Percentiles rank a stretch among this genome's conserved stretches.
phyloP scores from a whole-genome alignment of 1,139 yeast species.

The Arxiozyma heterogenica region DNA sequence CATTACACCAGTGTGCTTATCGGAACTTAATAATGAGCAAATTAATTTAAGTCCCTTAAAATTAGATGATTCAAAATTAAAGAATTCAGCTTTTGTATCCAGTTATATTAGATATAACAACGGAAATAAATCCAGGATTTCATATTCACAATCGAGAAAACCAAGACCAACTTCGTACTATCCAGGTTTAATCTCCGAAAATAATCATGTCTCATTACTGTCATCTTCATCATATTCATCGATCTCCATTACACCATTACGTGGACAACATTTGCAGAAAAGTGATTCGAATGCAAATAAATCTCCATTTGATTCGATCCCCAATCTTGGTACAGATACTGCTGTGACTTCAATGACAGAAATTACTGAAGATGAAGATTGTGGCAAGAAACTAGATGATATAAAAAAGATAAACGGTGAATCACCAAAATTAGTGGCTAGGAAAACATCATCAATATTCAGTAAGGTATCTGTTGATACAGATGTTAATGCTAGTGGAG shows the following conservation, averaged over 20 bases:
- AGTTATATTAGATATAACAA: too few species aligned
- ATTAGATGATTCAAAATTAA: neutral
- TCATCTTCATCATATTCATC: slow-evolving; percentile 91
- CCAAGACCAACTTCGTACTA: slow-evolving; percentile 79
- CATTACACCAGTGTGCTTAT: neutral
- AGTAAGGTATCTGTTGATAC: slow-evolving; percentile 31
- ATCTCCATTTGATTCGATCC: slow-evolving; percentile 13
- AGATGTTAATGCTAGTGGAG: slow-evolving; percentile 29
- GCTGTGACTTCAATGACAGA: slow-evolving; percentile 7
- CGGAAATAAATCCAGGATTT: neutral
- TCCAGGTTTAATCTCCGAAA: slow-evolving; percentile 36
- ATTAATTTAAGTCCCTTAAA: neutral
- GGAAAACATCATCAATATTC: slow-evolving; percentile 18
- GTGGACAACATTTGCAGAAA: slow-evolving; percentile 3
- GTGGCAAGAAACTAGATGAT: neutral
- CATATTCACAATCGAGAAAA: slow-evolving; percentile 32
- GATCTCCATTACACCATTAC: neutral
- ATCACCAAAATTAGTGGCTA: slow-evolving; percentile 18
- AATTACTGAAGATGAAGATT: neutral
- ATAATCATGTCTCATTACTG: slow-evolving; percentile 71
- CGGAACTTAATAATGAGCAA: neutral
- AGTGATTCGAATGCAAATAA: slow-evolving; percentile 4
- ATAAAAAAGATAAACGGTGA: slow-evolving; percentile 8
- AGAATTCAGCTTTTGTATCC: neutral
- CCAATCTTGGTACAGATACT: slow-evolving; percentile 11